Base-by-base conservation (phyloP, 352 stramenopile species). In the Peronospora belbahrii region DNA sequence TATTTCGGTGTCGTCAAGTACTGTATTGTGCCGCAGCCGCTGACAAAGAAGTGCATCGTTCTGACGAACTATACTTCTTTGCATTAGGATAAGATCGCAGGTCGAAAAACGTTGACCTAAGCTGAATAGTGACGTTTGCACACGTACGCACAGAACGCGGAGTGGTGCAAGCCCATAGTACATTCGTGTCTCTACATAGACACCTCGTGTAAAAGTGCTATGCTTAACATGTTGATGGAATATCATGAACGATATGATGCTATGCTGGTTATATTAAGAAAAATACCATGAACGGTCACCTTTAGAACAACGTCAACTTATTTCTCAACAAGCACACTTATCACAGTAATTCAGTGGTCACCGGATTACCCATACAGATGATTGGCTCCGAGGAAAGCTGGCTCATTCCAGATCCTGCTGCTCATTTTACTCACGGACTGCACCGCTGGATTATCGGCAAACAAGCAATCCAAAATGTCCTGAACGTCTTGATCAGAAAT, bases 401-500 rank as follows among this genome's bases (percentile, higher is more conserved):
- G 54, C 35, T 61, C 54, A 36, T 48, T 65, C 6, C 54, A 48
- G 19, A 68, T 68, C 30, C 64, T 65, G 36, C 49, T 49, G 41
- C 45, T 48, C 17, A 61, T 32, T 24, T 51, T 52, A n/a, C 37
- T 56, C 3, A 61, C 39, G 15, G 40, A 50, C 6, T 7, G 47
- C 20, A 59, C 34, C 1, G 42, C 53, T 13, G 48, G 48, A n/a
- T 60, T 63, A 22, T 63, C 48, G 10, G 63, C 58, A 44, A 70
- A 73, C 9, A 73, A 34, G 34, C 63, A 70, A 36, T 73, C 63
- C 5, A 73, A 44, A 30, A 73, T 50, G 38, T 73, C 54, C 18
- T 52, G 50, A 41, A 73, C 59, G 41, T 73, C 59, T 48, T 69
- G 51, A 27, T 73, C 63, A 17, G 63, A 73, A 37, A 73, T 58